Evolutionary conservation across 2,329 filamentous ascomycete genomes (phyloP), one percentile per base, ranked within the genome.

Genomic region (Aspergillus brasiliensis): DNA sequence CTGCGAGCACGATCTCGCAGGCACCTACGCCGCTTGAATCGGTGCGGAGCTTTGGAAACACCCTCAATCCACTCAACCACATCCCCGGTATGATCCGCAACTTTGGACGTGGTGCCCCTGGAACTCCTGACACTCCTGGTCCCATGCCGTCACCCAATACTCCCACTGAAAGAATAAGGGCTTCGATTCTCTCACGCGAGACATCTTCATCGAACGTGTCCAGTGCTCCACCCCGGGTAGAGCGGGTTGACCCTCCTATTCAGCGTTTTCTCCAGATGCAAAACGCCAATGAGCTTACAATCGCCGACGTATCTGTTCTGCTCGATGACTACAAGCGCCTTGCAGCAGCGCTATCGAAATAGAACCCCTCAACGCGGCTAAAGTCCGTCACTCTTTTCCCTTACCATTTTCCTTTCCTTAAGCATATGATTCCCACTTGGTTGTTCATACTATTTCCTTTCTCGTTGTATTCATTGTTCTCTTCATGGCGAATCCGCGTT

Each of bases 61-160:
- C 89, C 0, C 80, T 96, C 34, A 96, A 96, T 69, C 92, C 92
- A 3, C 88, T 96, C 73, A 91, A 88, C 47, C 86, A 91, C 54
- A 85, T 96, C 54, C 87, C 89, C 8, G 83, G 87, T 34, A 92
- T 95, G 72, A 89, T 96, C 66, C 86, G 90, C 58, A 88, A 88
- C 0, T 94, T 96, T 68, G 90, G 91, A 25, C 77, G 78, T 48
- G 73, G 65, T 40, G 62, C 71, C 2, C 70, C 80, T 21, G 75
- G 80, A 10, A 55, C 52, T 19, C 76, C 80, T 8, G 82, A 69
- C 47, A 69, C 80, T 8, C 74, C 75, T 8, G 77, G 82, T 23
- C 75, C 80, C 2, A 19, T 60, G 21, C 58, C 77, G 15, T 66
- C 78, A 13, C 67, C 77, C 49, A 55, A 55, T 23, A 73, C 81